These are phyloP conservation scores for Neofusicoccum sp. DNA, from an alignment of 2,329 filamentous ascomycete genomes.

Conservation along the genomic window DNA sequence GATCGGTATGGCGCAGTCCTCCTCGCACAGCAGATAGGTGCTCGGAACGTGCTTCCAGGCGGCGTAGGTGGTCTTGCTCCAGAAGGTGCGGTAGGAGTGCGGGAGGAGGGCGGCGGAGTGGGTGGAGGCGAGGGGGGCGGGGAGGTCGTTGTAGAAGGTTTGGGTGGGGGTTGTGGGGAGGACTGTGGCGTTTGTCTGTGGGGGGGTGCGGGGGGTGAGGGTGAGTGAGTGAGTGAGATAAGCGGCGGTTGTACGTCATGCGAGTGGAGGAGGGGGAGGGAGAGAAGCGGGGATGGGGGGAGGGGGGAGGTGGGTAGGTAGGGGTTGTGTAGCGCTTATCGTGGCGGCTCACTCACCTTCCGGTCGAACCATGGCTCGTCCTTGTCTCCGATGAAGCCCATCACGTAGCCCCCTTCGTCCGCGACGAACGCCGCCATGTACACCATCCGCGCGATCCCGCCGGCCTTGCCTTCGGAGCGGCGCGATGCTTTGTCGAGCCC, in stretches of 20 bases:
- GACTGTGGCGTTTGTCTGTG: neutral
- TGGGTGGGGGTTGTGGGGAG: neutral
- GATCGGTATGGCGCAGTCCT: constrained; percentile 35
- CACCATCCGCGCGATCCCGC: constrained; percentile 2
- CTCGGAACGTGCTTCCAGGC: constrained; percentile 37
- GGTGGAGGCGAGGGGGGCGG: constrained; percentile 24
- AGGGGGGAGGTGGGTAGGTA: too few species aligned
- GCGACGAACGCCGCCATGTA: constrained; percentile 6
- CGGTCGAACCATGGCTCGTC: constrained; percentile 20
- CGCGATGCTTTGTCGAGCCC: neutral
- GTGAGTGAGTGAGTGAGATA: neutral
- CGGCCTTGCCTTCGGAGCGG: neutral
- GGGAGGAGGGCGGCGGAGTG: constrained; percentile 25
- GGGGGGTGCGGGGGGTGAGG: neutral
- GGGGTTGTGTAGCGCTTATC: too few species aligned
- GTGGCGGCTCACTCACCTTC: neutral
- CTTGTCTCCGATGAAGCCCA: neutral
- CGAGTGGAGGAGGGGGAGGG: too few species aligned
- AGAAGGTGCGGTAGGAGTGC: constrained; percentile 30
- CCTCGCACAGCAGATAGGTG: constrained; percentile 37
- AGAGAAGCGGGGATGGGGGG: too few species aligned
- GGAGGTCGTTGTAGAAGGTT: constrained; percentile 33
- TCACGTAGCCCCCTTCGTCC: neutral
- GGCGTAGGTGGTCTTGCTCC: constrained; percentile 27
- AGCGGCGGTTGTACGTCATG: too few species aligned